These are phyloP conservation scores for Eucommia ulmoides DNA, from an alignment of 257 asterid species.

Conservation along the genomic window DNA sequence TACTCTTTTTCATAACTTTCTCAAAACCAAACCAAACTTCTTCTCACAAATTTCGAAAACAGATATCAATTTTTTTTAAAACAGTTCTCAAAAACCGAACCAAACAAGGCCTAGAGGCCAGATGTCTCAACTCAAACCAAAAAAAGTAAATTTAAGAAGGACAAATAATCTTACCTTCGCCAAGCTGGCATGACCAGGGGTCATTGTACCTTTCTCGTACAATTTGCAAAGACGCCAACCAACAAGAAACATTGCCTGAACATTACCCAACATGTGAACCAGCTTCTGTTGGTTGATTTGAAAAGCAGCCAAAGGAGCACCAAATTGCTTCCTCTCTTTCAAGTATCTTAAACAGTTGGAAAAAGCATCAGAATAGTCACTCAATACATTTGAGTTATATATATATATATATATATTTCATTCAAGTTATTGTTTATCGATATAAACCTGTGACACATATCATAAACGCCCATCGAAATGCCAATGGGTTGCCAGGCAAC, in stretches of 20 bases:
- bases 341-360: constrained; percentile 70
- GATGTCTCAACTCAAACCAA: not conserved
- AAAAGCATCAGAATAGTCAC: too few relatives aligned
- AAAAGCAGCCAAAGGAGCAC: constrained; percentile 93
- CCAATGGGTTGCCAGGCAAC: constrained; percentile 96
- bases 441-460: constrained; percentile 98
- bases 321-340: constrained; percentile 95
- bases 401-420: too few relatives aligned
- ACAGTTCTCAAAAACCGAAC: too few relatives aligned
- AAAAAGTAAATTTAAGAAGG: constrained; percentile 2
- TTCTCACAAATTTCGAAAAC: too few relatives aligned
- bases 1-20: too few relatives aligned
- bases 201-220: constrained; percentile 88
- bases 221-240: constrained; percentile 98
- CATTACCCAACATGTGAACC: constrained; percentile 72
- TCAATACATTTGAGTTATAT: too few relatives aligned
- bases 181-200: constrained; percentile 93
- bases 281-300: constrained; percentile 89
- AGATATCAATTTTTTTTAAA: too few relatives aligned
- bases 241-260: constrained; percentile 80
- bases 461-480: constrained; percentile 93
- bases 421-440: too few relatives aligned
- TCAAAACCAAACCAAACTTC: too few relatives aligned
- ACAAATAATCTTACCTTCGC: constrained; percentile 50
- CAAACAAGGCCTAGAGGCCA: too few relatives aligned